phyloP scores from a whole-genome alignment of 768 basidiomycete species.

The Boletus sensibilis region DNA sequence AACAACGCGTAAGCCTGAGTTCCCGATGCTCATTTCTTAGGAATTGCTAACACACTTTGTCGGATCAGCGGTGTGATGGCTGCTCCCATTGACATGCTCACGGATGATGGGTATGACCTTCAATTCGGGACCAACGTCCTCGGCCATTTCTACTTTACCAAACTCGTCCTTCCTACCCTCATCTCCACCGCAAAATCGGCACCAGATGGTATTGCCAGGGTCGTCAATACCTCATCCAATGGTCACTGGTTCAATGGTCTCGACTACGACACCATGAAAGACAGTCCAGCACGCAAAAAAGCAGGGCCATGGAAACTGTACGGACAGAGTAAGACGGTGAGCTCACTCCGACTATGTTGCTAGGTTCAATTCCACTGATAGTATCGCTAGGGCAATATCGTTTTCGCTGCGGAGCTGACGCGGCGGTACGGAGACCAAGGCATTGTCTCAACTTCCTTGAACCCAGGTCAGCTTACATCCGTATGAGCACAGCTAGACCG shows the following conservation, averaged over 20 bases:
- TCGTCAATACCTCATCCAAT: constrained; percentile 37
- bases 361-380: background rate
- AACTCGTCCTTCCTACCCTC: constrained; percentile 36
- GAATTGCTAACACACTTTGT: background rate
- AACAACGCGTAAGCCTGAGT: constrained; percentile 30
- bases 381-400: constrained; percentile 40
- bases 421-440: constrained; percentile 44
- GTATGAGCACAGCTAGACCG: background rate
- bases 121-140: constrained; percentile 42
- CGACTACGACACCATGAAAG: constrained; percentile 29
- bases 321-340: constrained; percentile 35
- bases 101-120: constrained; percentile 41
- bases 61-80: constrained; percentile 33
- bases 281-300: constrained; percentile 23
- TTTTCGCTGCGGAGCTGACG: constrained; percentile 43
- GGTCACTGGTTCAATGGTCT: constrained; percentile 24
- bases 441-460: constrained; percentile 42
- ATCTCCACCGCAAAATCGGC: constrained; percentile 31
- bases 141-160: constrained; percentile 37
- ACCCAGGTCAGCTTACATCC: constrained; percentile 36
- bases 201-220: constrained; percentile 33
- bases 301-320: constrained; percentile 7
- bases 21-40: background rate
- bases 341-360: background rate
- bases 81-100: constrained; percentile 30